Conservation (phyloP, 345 rosid species). For the Geranium brycei region DNA sequence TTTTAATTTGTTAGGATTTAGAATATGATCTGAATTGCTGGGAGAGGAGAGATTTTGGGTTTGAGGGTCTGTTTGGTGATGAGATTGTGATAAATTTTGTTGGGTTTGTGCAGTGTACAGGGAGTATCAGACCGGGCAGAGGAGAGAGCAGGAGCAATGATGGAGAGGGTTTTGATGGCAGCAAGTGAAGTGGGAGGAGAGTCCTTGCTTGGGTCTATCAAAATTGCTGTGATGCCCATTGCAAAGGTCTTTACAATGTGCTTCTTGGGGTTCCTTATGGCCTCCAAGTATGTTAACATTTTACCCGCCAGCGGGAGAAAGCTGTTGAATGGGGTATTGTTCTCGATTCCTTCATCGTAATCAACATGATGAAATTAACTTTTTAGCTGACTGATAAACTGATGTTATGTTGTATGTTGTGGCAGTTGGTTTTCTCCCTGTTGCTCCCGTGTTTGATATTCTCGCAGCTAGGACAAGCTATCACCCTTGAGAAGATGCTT, state of each 20-base stretch:
- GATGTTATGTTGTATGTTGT: not conserved
- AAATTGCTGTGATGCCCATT: constrained; percentile 87
- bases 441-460: constrained; percentile 96
- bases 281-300: constrained; percentile 84
- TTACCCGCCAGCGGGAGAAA: constrained; percentile 90
- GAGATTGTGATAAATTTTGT: too few species aligned
- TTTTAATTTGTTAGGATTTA: too few species aligned
- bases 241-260: constrained; percentile 93
- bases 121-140: not conserved
- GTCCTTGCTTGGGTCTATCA: constrained; percentile 50
- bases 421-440: constrained; percentile 88
- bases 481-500: constrained; percentile 69
- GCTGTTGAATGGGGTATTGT: constrained; percentile 76
- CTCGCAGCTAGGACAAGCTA: constrained; percentile 94
- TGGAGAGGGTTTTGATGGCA: constrained; percentile 30
- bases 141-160: constrained; percentile 3
- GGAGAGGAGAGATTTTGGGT: too few species aligned
- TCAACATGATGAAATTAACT: not conserved
- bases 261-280: constrained; percentile 92
- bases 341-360: not conserved
- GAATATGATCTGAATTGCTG: too few species aligned
- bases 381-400: too few species aligned
- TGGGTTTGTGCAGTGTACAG: too few species aligned
- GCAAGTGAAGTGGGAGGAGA: constrained; percentile 27
- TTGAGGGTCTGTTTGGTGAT: too few species aligned